Evolutionary conservation across 2,329 filamentous ascomycete genomes (phyloP).

Genomic region (Daldinia eschscholtzii): DNA sequence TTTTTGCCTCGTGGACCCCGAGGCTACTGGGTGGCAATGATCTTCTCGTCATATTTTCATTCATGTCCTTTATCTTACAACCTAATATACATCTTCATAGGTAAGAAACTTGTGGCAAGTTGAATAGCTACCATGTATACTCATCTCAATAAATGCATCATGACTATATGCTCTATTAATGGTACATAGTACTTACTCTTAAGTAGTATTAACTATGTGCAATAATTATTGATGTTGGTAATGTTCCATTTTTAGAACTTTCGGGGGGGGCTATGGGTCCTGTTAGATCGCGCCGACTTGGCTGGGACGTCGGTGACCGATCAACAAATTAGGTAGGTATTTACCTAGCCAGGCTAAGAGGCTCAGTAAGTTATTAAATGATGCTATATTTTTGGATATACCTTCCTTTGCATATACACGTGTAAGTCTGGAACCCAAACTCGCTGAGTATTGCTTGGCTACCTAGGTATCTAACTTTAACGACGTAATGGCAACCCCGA

Average conservation of each 20-base stretch:
- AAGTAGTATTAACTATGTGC: background rate
- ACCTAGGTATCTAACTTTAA: background rate
- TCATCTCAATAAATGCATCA: background rate
- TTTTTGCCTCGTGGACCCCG: background rate
- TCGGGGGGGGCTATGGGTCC: background rate
- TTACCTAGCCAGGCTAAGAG: background rate
- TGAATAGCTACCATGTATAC: background rate
- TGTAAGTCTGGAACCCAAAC: background rate
- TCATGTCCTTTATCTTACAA: slow-evolving; percentile 4
- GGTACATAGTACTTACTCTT: background rate
- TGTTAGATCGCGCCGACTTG: background rate
- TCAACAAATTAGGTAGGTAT: background rate
- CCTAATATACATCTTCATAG: background rate
- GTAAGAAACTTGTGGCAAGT: background rate
- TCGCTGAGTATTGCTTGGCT: background rate
- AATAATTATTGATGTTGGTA: background rate
- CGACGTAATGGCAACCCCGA: slow-evolving; percentile 5
- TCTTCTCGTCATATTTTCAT: background rate
- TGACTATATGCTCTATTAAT: background rate
- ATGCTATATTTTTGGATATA: slow-evolving; percentile 2
- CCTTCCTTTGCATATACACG: background rate
- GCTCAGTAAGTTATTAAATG: slow-evolving; percentile 8
- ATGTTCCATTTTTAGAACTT: slow-evolving; percentile 9
- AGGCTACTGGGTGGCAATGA: background rate
- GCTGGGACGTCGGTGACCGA: slow-evolving; percentile 2